phyloP scores from a whole-genome alignment of 306 rosid genomes.

The Pyrus pyrifolia region DNA sequence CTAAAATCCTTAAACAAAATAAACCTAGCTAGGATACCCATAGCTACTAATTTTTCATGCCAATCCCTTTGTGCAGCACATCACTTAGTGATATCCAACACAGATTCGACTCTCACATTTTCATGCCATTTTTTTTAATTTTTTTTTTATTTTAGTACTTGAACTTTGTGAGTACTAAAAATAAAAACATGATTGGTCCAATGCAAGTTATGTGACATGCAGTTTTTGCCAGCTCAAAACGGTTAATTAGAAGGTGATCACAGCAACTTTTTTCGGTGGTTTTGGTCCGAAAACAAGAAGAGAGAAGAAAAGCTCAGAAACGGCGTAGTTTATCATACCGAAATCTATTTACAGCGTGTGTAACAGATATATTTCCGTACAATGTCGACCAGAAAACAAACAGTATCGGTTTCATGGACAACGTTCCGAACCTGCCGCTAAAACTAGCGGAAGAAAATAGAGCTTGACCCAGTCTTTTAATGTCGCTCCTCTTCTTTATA shows the following conservation, averaged over 20 bases:
- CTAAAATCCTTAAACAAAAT: no score
- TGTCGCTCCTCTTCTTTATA: constrained; percentile 25
- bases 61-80: no score
- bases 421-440: constrained; percentile 28
- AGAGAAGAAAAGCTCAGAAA: background rate
- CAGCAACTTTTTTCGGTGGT: background rate
- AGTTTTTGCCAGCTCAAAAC: background rate
- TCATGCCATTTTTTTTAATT: no score
- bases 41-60: no score
- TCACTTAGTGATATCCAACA: no score
- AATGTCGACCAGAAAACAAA: background rate
- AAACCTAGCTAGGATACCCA: no score
- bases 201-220: background rate
- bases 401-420: background rate
- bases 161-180: background rate
- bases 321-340: background rate
- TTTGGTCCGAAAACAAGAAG: background rate
- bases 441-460: constrained; percentile 46
- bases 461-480: constrained; percentile 31
- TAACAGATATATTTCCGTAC: background rate
- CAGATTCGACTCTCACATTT: no score
- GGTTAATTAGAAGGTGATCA: background rate
- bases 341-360: background rate
- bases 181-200: background rate
- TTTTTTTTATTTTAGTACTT: background rate